These are phyloP conservation scores for Hyaloscypha hepaticicola DNA, from an alignment of 495 filamentous ascomycete genomes.

Conservation along the genomic window DNA sequence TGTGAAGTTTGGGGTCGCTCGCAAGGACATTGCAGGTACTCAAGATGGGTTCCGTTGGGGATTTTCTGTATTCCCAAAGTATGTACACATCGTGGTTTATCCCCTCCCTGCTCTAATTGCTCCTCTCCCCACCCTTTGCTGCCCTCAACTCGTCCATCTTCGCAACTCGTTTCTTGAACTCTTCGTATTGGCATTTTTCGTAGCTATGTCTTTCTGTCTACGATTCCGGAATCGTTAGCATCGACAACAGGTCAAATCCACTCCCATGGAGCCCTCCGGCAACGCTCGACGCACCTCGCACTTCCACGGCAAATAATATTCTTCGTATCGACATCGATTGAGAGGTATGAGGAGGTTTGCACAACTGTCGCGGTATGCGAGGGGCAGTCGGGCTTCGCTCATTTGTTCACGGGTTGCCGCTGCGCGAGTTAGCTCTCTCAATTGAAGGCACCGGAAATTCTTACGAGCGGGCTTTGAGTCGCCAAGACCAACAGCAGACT, in stretches of 20 bases:
- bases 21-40: not conserved
- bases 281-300: slow-evolving; percentile 69
- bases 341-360: slow-evolving; percentile 91
- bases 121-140: slow-evolving; percentile 81
- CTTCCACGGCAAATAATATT: slow-evolving; percentile 96
- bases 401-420: slow-evolving; percentile 85
- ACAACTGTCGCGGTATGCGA: slow-evolving; percentile 92
- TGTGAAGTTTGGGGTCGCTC: too few species aligned
- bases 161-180: slow-evolving; percentile 96
- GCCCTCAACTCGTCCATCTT: slow-evolving; percentile 97
- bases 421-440: slow-evolving; percentile 31
- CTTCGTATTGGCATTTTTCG: slow-evolving; percentile 98
- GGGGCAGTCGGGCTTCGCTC: slow-evolving; percentile 82
- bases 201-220: slow-evolving; percentile 95
- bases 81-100: slow-evolving; percentile 17
- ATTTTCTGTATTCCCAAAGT: slow-evolving; percentile 16
- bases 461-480: slow-evolving; percentile 36
- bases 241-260: too few species aligned
- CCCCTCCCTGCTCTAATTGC: slow-evolving; percentile 57
- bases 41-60: not conserved
- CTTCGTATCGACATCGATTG: slow-evolving; percentile 88
- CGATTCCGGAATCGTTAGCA: not conserved
- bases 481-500: slow-evolving; percentile 52
- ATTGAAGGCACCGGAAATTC: slow-evolving; percentile 11
- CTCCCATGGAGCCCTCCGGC: not conserved